phyloP scores from a whole-genome alignment of 495 filamentous ascomycete species.

The Cryomyces antarcticus region DNA sequence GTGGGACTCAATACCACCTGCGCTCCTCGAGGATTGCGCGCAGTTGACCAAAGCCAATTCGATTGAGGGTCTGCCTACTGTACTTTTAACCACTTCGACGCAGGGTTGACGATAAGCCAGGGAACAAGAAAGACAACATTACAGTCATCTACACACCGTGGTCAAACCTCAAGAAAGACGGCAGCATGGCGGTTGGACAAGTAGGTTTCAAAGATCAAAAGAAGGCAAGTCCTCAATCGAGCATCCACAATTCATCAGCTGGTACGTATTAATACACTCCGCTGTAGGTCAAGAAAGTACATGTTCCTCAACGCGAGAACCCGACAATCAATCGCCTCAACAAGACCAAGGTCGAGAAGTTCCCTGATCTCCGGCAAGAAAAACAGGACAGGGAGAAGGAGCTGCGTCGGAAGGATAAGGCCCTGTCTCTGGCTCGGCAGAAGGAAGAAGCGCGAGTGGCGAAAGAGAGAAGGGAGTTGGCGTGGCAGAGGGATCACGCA shows the following conservation, averaged over 20 bases:
- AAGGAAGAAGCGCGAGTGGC: conserved; percentile 61
- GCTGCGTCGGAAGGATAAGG: conserved; percentile 13
- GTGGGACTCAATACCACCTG: conserved; percentile 61
- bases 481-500: conserved; percentile 84
- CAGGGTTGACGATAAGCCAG: conserved; percentile 15
- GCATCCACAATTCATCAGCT: neutral
- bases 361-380: conserved; percentile 59
- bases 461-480: conserved; percentile 66
- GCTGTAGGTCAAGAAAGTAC: conserved; percentile 49
- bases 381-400: conserved; percentile 53
- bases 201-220: conserved; percentile 86
- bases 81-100: neutral
- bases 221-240: conserved; percentile 19
- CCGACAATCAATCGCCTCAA: conserved; percentile 85
- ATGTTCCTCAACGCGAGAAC: conserved; percentile 62
- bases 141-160: conserved; percentile 94
- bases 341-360: conserved; percentile 79
- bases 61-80: conserved; percentile 53
- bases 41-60: conserved; percentile 97
- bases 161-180: conserved; percentile 90
- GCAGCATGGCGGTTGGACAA: conserved; percentile 88
- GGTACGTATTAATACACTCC: neutral
- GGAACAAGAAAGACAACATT: conserved; percentile 97
- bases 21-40: conserved; percentile 66
- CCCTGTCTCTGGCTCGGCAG: conserved; percentile 24